Evolutionary conservation across 768 basidiomycete genomes (phyloP).

Genomic region (Termitomyces sp.): DNA sequence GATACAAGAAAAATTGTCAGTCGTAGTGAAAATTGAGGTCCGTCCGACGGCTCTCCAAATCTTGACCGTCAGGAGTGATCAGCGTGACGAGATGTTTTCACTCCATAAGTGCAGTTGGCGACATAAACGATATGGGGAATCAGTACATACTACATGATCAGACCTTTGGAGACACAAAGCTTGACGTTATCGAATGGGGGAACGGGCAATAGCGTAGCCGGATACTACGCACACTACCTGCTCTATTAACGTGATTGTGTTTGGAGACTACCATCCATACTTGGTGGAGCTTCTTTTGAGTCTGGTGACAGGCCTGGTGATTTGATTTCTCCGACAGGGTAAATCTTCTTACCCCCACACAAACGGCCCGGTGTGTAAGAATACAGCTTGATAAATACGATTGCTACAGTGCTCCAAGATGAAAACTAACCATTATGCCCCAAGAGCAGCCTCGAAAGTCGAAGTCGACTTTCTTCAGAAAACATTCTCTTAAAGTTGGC

Average conservation of each 20-base stretch:
- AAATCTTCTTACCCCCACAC: background rate
- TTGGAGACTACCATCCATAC: background rate
- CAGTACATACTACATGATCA: background rate
- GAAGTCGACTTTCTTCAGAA: constrained; percentile 14
- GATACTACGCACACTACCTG: background rate
- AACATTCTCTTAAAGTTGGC: constrained; percentile 26
- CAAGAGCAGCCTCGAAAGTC: constrained; percentile 1
- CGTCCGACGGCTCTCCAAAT: background rate
- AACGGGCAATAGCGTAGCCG: background rate
- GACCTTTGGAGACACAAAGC: background rate
- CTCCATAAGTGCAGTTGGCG: too few relatives aligned
- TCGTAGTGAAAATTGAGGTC: background rate
- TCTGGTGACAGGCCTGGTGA: constrained; percentile 13
- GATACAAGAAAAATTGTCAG: background rate
- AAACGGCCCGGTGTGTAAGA: constrained; percentile 8
- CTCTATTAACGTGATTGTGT: too few relatives aligned
- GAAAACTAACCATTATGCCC: constrained; percentile 2
- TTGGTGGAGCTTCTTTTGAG: constrained; percentile 5
- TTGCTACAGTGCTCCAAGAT: background rate
- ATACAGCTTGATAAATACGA: background rate
- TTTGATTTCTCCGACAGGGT: constrained; percentile 3
- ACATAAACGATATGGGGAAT: background rate
- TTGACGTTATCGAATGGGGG: background rate
- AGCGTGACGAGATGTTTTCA: background rate
- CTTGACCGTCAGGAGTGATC: background rate